Percentiles rank a stretch among this genome's conserved stretches.
phyloP scores from a whole-genome alignment of 352 stramenopile genomes.

The Phytopythium kandeliae region DNA sequence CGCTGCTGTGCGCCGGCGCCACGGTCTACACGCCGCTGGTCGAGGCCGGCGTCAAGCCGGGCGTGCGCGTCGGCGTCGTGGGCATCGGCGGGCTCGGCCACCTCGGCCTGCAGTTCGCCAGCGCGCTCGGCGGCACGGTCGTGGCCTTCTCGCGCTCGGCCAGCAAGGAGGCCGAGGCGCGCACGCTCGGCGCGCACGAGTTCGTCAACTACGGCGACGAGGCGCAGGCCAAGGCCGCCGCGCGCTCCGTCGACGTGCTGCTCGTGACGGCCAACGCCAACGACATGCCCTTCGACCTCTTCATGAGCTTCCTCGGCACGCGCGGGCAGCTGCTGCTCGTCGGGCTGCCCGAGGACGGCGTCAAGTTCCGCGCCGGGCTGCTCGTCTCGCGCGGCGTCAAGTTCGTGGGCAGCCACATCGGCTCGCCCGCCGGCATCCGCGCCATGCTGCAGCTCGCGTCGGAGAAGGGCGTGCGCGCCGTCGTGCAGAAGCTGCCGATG shows the following conservation, averaged over 20 bases:
- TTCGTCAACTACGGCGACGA: conserved; percentile 42
- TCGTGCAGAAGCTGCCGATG: conserved; percentile 46
- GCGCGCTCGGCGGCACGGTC: conserved; percentile 40
- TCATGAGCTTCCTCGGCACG: conserved; percentile 36
- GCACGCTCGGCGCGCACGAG: conserved; percentile 41
- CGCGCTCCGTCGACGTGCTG: conserved; percentile 47
- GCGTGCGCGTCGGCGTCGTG: conserved; percentile 41
- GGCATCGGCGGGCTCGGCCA: conserved; percentile 76
- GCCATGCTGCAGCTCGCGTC: conserved; percentile 74
- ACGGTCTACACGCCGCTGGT: conserved; percentile 65
- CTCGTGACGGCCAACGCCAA: conserved; percentile 56
- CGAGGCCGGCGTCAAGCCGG: conserved; percentile 23
- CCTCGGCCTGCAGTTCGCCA: conserved; percentile 65
- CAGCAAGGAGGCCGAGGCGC: conserved; percentile 43
- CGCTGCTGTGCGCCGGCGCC: conserved; percentile 69
- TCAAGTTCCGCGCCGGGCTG: conserved; percentile 35
- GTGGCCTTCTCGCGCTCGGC: conserved; percentile 48
- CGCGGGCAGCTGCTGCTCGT: conserved; percentile 56
- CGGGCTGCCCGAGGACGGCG: conserved; percentile 40
- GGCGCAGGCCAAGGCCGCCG: conserved; percentile 17
- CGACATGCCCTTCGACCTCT: conserved; percentile 36
- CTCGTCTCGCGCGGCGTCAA: conserved; percentile 35
- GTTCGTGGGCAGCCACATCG: conserved; percentile 55
- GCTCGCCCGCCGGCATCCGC: conserved; percentile 53
- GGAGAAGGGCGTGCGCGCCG: conserved; percentile 43